Evolutionary conservation across 495 filamentous ascomycete genomes (phyloP).

Genomic region (Trichocladium uniseriatum): DNA sequence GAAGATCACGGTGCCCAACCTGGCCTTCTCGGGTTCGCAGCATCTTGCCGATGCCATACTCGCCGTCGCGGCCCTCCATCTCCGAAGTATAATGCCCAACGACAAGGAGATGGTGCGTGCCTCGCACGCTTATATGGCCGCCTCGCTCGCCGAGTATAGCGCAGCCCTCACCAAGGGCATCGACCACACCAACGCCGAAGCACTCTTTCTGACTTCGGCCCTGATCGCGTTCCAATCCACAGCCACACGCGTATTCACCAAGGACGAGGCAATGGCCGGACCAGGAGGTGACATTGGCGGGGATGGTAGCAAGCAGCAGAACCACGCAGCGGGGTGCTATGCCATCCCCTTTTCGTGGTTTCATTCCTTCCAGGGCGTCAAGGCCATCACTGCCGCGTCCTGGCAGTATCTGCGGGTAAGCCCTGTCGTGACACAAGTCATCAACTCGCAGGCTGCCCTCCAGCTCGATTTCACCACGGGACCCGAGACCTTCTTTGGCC

Average conservation of each 20-base stretch:
- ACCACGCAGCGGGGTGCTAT: conserved; percentile 27
- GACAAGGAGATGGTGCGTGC: conserved; percentile 45
- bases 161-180: conserved; percentile 41
- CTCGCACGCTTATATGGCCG: conserved; percentile 50
- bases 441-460: conserved; percentile 45
- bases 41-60: conserved; percentile 48
- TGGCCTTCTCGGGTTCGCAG: conserved; percentile 43
- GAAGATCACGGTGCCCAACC: conserved; percentile 44
- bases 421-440: conserved; percentile 42
- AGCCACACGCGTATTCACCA: conserved; percentile 43
- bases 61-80: conserved; percentile 47
- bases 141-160: conserved; percentile 45
- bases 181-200: conserved; percentile 43
- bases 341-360: conserved; percentile 46
- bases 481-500: conserved; percentile 40
- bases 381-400: conserved; percentile 41
- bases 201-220: conserved; percentile 44
- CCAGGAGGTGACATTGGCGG: not conserved
- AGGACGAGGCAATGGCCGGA: conserved; percentile 29
- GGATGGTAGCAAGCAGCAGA: conserved; percentile 1
- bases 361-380: conserved; percentile 51
- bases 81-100: conserved; percentile 39
- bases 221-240: conserved; percentile 51
- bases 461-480: conserved; percentile 36
- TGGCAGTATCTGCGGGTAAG: conserved; percentile 46